Evolutionary conservation across 2,329 filamentous ascomycete genomes (phyloP).

Genomic region (Lasiodiplodia sp.): DNA sequence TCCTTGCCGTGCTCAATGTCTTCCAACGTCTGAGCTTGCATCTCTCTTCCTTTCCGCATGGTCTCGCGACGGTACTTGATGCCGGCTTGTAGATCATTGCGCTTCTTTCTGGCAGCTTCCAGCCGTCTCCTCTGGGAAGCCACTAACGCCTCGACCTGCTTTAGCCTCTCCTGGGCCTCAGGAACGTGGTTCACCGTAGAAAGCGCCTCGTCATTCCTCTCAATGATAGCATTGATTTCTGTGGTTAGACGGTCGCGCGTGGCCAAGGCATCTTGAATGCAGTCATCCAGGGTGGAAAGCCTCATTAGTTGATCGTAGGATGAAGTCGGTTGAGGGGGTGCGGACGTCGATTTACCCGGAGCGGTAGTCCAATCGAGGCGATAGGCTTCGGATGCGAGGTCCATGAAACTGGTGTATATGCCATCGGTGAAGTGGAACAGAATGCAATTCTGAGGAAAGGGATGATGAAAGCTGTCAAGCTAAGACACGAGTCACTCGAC

Average conservation of each 20-base stretch:
- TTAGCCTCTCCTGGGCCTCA: constrained; percentile 54
- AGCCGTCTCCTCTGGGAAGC: constrained; percentile 71
- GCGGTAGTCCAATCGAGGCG: constrained; percentile 39
- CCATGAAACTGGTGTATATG: constrained; percentile 77
- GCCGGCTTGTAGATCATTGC: constrained; percentile 72
- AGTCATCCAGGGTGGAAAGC: constrained; percentile 85
- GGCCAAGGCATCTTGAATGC: constrained; percentile 85
- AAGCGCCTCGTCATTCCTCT: constrained; percentile 48
- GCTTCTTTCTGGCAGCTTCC: constrained; percentile 66
- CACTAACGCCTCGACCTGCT: constrained; percentile 60
- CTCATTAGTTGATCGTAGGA: constrained; percentile 90
- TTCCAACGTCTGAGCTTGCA: constrained; percentile 64
- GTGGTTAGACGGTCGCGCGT: constrained; percentile 75
- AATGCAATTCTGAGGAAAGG: constrained; percentile 81
- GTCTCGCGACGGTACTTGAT: constrained; percentile 70
- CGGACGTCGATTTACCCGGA: constrained; percentile 52
- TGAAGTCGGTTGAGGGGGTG: constrained; percentile 67
- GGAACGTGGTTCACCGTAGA: constrained; percentile 43
- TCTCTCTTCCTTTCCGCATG: constrained; percentile 68
- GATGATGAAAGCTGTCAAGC: constrained; percentile 69
- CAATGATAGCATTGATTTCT: constrained; percentile 71
- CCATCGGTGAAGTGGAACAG: constrained; percentile 87
- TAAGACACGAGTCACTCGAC: constrained; percentile 32
- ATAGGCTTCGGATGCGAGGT: constrained; percentile 63
- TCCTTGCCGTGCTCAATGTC: constrained; percentile 65